phyloP scores from a whole-genome alignment of 257 asterid species.

The Oldenlandia corymbosa region DNA sequence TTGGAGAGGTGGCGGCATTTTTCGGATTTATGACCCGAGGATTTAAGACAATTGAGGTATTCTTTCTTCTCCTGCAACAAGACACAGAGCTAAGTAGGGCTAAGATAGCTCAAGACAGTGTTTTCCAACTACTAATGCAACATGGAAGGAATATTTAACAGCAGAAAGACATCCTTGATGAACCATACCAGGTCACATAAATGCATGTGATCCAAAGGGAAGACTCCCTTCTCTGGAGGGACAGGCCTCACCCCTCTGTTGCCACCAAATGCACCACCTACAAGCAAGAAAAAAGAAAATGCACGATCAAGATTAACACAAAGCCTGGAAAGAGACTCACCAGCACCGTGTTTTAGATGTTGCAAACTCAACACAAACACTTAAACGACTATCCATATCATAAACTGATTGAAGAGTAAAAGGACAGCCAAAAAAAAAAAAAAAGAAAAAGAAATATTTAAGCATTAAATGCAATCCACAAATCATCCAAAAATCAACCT shows the following conservation, averaged over 20 bases:
- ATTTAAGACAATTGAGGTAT: constrained; percentile 66
- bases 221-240: constrained; percentile 94
- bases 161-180: not conserved
- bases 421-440: no score
- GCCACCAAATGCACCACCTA: constrained; percentile 96
- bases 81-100: not conserved
- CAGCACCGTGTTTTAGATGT: not conserved
- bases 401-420: not conserved
- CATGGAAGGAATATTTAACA: not conserved
- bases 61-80: constrained; percentile 84
- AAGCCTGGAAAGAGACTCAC: not conserved
- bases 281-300: constrained; percentile 6
- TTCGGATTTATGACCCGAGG: constrained; percentile 71
- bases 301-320: not conserved
- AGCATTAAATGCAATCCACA: no score
- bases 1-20: constrained; percentile 70
- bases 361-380: not conserved
- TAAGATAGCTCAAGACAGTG: not conserved
- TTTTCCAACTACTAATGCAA: not conserved
- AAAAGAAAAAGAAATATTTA: not conserved
- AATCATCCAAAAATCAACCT: no score
- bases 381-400: not conserved
- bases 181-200: constrained; percentile 68
- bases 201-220: constrained; percentile 92
- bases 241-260: constrained; percentile 92